These are phyloP conservation scores for Rhodosporidiobolus sp. DNA, from an alignment of 768 basidiomycete species.

Conservation along the genomic window DNA sequence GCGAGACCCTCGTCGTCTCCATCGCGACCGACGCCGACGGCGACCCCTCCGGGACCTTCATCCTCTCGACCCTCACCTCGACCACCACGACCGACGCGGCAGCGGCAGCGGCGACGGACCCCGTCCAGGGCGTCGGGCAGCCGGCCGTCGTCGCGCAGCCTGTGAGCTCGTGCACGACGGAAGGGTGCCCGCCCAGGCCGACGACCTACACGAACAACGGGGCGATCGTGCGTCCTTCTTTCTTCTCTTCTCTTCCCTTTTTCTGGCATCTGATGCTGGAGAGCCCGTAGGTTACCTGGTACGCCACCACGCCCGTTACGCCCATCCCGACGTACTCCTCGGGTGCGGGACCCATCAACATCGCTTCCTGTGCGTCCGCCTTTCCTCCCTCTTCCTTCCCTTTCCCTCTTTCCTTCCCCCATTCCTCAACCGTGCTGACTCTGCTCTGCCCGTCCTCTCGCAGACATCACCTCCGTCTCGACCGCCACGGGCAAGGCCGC, in stretches of 20 bases:
- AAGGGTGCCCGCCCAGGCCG: slow-evolving; percentile 22
- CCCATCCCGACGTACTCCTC: slow-evolving; percentile 25
- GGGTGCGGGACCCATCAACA: neutral
- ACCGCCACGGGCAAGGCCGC: slow-evolving; percentile 4
- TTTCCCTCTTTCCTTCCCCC: neutral
- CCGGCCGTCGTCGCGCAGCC: slow-evolving; percentile 12
- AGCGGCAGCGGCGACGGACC: neutral
- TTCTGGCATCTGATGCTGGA: neutral
- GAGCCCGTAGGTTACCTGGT: neutral
- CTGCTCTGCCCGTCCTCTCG: neutral
- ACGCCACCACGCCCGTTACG: slow-evolving; percentile 24
- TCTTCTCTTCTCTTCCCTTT: neutral
- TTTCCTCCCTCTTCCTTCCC: too few species aligned
- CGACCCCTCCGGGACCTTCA: neutral
- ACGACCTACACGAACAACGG: slow-evolving; percentile 23
- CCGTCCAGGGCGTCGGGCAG: neutral
- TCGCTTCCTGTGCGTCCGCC: slow-evolving; percentile 19
- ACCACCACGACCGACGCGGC: neutral
- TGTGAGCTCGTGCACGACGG: slow-evolving; percentile 13
- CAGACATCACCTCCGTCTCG: slow-evolving; percentile 24
- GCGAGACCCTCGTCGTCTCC: slow-evolving; percentile 21
- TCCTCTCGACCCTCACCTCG: slow-evolving; percentile 6
- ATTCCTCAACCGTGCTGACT: neutral
- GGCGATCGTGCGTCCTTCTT: neutral
- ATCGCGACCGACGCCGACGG: slow-evolving; percentile 28